Evolutionary conservation across 176 grass and related monocot genomes (phyloP), one percentile per base, ranked within the genome.

Genomic region (Bonia amplexicaulis): DNA sequence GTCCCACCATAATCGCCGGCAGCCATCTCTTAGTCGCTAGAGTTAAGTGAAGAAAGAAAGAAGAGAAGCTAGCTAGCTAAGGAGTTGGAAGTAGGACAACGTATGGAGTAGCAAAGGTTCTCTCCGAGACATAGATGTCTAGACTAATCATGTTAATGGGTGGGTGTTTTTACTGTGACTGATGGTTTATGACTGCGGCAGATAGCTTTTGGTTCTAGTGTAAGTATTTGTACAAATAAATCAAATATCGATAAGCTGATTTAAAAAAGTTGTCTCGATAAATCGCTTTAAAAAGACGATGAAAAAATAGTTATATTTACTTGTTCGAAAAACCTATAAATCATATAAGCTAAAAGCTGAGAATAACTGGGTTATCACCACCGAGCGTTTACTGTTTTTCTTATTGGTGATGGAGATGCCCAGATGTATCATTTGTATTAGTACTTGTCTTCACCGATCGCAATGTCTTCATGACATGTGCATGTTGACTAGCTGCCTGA

Each of bases 141-240:
- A 6, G 10, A 44, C 42, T 11, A 1, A 44, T 44, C 9, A 44
- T 2, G 42, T 10, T 44, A 37, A 37, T 37, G 5, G 35, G 35
- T 37, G 4, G 5, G 5, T 5, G 5, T 5, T 37, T 37, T 4
- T 37, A 37, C 5, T 37, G 35, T 37, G 0, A 5, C 5, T 37
- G 0, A 37, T 37, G 35, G 5, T 37, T 37, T 37, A 37, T 37
- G 5, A 5, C 5, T 37, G 2, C 5, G 5, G 4, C 0, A 0
- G 35, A 37, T 37, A 37, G 35, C 5, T 37, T 37, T 37, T 37
- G 35, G 5, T 5, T 3, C 5, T 37, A 5, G 5, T 37, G 35
- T 37, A 37, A 37, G 35, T 5, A 0, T 0, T 0, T 37, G 5
- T 37, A 4, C 0, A 0, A 37, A 37, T 0, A 5, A 37, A 37